These are phyloP conservation scores for Smittium culicis DNA, from an alignment of 371 early-diverging fungal genomes.

Conservation along the genomic window DNA sequence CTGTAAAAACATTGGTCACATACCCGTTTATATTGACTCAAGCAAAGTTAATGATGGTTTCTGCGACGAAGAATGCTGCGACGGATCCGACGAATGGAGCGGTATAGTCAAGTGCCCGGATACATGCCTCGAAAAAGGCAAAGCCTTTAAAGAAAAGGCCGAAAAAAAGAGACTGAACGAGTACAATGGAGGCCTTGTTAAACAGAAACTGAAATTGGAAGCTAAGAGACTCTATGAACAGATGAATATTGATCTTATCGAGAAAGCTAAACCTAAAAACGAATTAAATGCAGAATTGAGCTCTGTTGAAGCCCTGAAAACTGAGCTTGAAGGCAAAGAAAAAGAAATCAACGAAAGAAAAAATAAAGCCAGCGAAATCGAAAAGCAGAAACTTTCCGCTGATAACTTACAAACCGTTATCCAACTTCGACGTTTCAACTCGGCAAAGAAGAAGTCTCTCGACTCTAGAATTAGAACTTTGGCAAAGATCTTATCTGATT, in stretches of 20 bases:
- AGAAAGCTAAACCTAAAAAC: constrained; percentile 20
- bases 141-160: constrained; percentile 11
- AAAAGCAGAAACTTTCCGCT: constrained; percentile 1
- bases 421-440: background rate
- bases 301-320: constrained; percentile 29
- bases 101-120: constrained; percentile 49
- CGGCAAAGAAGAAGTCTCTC: background rate
- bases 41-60: constrained; percentile 82
- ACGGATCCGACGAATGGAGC: constrained; percentile 76
- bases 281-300: constrained; percentile 27
- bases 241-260: constrained; percentile 24
- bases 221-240: constrained; percentile 23
- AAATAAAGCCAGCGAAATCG: constrained; percentile 4
- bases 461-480: constrained; percentile 16
- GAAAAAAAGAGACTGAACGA: constrained; percentile 14
- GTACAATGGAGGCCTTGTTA: constrained; percentile 21
- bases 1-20: constrained; percentile 67
- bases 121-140: constrained; percentile 47
- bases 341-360: constrained; percentile 26
- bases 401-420: background rate
- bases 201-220: constrained; percentile 25
- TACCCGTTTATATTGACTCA: constrained; percentile 48
- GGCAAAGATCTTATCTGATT: constrained; percentile 34
- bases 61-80: constrained; percentile 89
- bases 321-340: constrained; percentile 27